Evolutionary conservation across 164 flowering plant species (phyloP), one percentile per base, ranked within the genome.

Genomic region (Umbellularia californica): DNA sequence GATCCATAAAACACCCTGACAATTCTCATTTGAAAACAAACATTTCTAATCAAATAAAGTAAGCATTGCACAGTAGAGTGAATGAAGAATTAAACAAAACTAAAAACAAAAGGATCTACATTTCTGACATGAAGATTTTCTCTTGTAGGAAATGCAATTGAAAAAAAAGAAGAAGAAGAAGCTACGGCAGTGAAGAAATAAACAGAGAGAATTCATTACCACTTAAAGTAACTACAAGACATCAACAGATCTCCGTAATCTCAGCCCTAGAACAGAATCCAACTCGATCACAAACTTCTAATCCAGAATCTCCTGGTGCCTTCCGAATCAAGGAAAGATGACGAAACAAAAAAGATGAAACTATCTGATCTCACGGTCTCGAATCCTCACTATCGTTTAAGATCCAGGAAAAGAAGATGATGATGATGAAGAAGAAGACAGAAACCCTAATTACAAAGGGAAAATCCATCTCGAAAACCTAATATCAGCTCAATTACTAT

Each of bases 401-500:
- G 55, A 77, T 60, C 52, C 66, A 68, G 52, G 64, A 19, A 51
- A 67, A 47, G 68, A 69, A 69, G 20, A 28, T 0, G 11, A 73
- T 27, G 19, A 62, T 60, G 5, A 22, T 1, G 60, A 55, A 52
- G 17, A 69, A 58, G 25, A 50, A 67, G 33, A 65, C 35, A 60
- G 20, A 74, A 74, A 58, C 50, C 78, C 58, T 75, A 64, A 23
- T 68, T 67, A 41, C 23, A 68, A 28, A 72, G 20, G 20, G 19
- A 23, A 23, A 64, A 20, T 52, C 50, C 67, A 50, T 50, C 28
- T 51, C 33, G 75, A 72, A 7, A 76, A 52, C 24, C 63, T 15
- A 72, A 58, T 41, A 88, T 94, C 81, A 91, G 84, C 97, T 94
- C 82, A 89, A 87, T 90, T 92, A 89, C 93, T 90, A 86, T 95